Evolutionary conservation across 1,139 yeast genomes (phyloP), one percentile per base, ranked within the genome.

Genomic region (Debaryomyces udenii): DNA sequence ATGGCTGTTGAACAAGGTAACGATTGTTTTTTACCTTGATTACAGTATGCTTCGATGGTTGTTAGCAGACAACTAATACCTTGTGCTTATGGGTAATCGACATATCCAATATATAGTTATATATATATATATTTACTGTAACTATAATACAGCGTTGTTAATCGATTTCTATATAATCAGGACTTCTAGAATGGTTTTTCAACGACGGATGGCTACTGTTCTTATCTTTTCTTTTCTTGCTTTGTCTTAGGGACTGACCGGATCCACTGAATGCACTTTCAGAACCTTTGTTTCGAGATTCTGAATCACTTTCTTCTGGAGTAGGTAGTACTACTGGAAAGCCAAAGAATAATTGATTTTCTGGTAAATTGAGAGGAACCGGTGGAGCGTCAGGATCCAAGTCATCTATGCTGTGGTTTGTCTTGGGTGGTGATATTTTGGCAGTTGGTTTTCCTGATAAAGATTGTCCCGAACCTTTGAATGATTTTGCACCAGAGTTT

Each of bases 321-420:
- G 74, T 75, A 7, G 90, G 85, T n/a, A 90, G 83, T 3, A 81
- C 78, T 3, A 87, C 80, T 0, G 98, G 97, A 61, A 84, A 93
- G 1, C 99, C 99, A 62, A 94, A 91, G 59, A 93, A 93, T 14
- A 93, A 70, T 59, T 89, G 94, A 23, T 96, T 96, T 29, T 76
- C 84, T 0, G 96, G 96, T 34, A 93, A 68, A 11, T 72, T 66
- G 41, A 93, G 67, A 10, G 94, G 86, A 1, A 81, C 86, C 1
- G 95, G 86, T 3, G 83, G 80, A 0, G 82, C 85, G 42, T 71
- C 62, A 6, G 74, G 68, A 49, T 75, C 79, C 43, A 75, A 59
- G 39, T 70, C 75, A 32, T 67, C 73, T 23, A 69, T 62, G 30
- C 56, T 56, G 27, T 53, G 47, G 43, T 45, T 41, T 43, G 42